Base-by-base conservation (phyloP, 2,329 filamentous ascomycete species). In the Exophiala phaeomuriformis region DNA sequence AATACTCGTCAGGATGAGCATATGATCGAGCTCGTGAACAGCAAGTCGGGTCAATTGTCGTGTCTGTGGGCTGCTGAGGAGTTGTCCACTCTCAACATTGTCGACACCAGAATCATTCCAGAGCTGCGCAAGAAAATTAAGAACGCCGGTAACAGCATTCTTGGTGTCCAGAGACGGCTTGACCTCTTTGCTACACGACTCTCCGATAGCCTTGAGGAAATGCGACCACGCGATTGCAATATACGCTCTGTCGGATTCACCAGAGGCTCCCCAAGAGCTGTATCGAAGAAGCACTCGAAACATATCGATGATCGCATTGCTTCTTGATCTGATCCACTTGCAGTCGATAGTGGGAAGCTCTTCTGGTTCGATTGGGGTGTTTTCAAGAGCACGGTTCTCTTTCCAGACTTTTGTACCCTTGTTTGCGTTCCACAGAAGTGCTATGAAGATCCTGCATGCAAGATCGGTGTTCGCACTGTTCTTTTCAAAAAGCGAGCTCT, bases 161-260 rank as follows among this genome's bases (percentile, higher is more conserved):
- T 88, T 86, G 1, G 90, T 88, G 57, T 97, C 91, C 8, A 80
- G 79, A 0, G 89, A 90, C 4, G 90, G 84, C 63, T 91, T 95
- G 62, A 98, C 85, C 69, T 98, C 93, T 69, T 95, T 95, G 58
- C 80, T 86, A 12, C 78, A 77, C 1, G 79, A 75, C 47, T 81
- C 75, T 5, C 79, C 76, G n/a, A 91, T 65, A 10, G 73, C 71
- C 52, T 81, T 80, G 49, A 77, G 72, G 47, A 88, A 83, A 48
- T 77, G 78, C 51, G 72, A 76, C 68, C 82, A 79, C 2, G 89
- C 69, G 19, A 84, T 73, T 6, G 83, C 77, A 5, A 85, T 72
- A 2, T 77, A 69, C 33, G 68, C 63, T 32, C 75, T 70, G 7
- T 71, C 66, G 53, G 67, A 69, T 12, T 52, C 52, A 5, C 51